Percentiles rank a stretch among this genome's conserved stretches.
phyloP scores from a whole-genome alignment of 208 protist species.

The Trypanosoma theileri region DNA sequence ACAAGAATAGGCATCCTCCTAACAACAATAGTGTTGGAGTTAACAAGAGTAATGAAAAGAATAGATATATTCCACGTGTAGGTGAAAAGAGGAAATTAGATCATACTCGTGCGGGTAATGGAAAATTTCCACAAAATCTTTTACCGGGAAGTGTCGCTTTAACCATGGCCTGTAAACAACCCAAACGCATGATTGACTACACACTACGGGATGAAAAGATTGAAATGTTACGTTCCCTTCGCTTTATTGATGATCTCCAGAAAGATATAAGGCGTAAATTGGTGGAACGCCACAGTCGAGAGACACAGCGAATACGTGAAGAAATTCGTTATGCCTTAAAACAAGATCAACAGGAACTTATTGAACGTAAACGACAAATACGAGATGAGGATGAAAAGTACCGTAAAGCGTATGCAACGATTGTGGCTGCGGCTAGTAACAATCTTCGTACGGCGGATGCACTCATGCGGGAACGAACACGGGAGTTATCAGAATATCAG shows the following conservation, averaged over 20 bases:
- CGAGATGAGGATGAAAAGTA: slow-evolving; percentile 81
- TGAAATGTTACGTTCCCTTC: slow-evolving; percentile 65
- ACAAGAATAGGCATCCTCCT: neutral
- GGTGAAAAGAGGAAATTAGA: too few relatives aligned
- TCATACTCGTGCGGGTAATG: neutral
- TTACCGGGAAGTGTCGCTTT: slow-evolving; percentile 9
- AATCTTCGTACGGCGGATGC: slow-evolving; percentile 52
- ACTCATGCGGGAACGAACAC: slow-evolving; percentile 72
- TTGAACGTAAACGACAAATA: slow-evolving; percentile 56
- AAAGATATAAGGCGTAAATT: slow-evolving; percentile 62
- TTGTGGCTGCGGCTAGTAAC: slow-evolving; percentile 74
- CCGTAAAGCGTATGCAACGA: slow-evolving; percentile 60
- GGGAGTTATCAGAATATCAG: slow-evolving; percentile 67
- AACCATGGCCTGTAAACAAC: slow-evolving; percentile 31
- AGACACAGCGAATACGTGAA: slow-evolving; percentile 44
- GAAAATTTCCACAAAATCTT: slow-evolving; percentile 9
- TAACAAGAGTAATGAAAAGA: too few relatives aligned
- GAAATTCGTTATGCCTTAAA: slow-evolving; percentile 40
- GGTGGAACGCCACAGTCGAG: slow-evolving; percentile 58
- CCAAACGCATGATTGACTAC: slow-evolving; percentile 53
- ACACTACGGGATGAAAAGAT: slow-evolving; percentile 76
- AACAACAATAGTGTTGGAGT: neutral
- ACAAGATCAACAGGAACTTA: slow-evolving; percentile 33
- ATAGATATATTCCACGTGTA: too few relatives aligned
- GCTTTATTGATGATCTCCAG: slow-evolving; percentile 74